phyloP scores from a whole-genome alignment of 2,329 filamentous ascomycete genomes.

The Coniella lustricola region DNA sequence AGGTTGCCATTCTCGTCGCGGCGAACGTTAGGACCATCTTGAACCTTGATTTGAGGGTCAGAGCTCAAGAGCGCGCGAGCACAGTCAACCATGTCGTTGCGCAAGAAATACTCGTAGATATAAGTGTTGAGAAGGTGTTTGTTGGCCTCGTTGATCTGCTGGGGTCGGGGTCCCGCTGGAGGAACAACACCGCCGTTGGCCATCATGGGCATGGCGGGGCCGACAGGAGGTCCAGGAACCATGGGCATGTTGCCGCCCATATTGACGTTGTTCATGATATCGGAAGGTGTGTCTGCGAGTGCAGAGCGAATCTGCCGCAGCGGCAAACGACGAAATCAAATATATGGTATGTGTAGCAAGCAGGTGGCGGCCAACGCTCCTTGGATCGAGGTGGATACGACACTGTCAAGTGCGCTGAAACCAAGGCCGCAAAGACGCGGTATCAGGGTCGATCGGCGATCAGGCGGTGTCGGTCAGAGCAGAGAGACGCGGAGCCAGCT shows the following conservation, averaged over 20 bases:
- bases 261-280: constrained; percentile 54
- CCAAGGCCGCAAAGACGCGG: constrained; percentile 8
- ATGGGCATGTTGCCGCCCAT: constrained; percentile 61
- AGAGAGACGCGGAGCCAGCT: constrained; percentile 14
- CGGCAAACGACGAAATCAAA: constrained; percentile 7
- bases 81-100: constrained; percentile 75
- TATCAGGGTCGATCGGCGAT: constrained; percentile 4
- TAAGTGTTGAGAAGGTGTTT: constrained; percentile 69
- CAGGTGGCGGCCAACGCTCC: constrained; percentile 2
- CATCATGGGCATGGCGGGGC: constrained; percentile 60
- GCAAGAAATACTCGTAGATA: constrained; percentile 88
- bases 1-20: constrained; percentile 61
- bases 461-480: constrained; percentile 8
- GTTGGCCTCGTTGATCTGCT: constrained; percentile 38
- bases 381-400: neutral
- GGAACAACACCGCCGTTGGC: constrained; percentile 43
- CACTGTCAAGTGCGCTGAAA: neutral
- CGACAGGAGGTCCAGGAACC: constrained; percentile 58
- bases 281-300: constrained; percentile 18
- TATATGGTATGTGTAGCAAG: constrained; percentile 1
- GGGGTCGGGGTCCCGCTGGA: constrained; percentile 29
- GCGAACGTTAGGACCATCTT: constrained; percentile 62
- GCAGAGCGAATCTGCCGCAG: constrained; percentile 34
- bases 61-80: constrained; percentile 66
- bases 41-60: constrained; percentile 61